phyloP scores from a whole-genome alignment of 2,329 filamentous ascomycete genomes.

The Drechslera avenae region DNA sequence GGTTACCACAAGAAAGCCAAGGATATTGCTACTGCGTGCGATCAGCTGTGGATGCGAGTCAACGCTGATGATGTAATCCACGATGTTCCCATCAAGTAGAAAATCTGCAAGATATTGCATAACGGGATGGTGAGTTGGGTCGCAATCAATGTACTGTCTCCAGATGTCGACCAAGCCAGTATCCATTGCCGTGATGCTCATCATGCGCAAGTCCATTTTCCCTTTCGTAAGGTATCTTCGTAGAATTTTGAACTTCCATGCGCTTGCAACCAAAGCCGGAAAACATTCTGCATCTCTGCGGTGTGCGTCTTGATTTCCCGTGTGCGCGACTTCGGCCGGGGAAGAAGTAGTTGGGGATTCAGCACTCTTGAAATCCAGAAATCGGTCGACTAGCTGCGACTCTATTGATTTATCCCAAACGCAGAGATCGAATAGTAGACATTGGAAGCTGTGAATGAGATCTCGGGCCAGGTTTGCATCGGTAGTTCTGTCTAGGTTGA shows the following conservation, averaged over 20 bases:
- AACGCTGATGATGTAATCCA: constrained; percentile 86
- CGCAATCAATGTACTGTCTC: constrained; percentile 54
- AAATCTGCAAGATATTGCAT: constrained; percentile 72
- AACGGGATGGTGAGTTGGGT: constrained; percentile 53
- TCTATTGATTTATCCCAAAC: constrained; percentile 34
- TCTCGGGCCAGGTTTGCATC: constrained; percentile 37
- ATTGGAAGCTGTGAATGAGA: constrained; percentile 27
- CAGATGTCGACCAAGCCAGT: constrained; percentile 69
- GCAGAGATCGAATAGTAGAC: constrained; percentile 33
- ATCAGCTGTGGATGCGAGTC: constrained; percentile 94
- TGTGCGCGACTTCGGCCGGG: constrained; percentile 6
- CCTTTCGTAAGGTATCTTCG: constrained; percentile 78
- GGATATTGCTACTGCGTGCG: constrained; percentile 76
- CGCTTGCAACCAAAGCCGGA: constrained; percentile 60
- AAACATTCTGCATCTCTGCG: constrained; percentile 43
- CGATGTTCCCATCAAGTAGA: constrained; percentile 70
- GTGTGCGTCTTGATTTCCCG: constrained; percentile 18
- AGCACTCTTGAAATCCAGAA: constrained; percentile 30
- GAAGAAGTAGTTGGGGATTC: constrained; percentile 30
- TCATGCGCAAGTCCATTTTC: constrained; percentile 87
- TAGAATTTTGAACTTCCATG: constrained; percentile 73
- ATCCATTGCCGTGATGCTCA: constrained; percentile 77
- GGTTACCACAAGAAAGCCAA: constrained; percentile 85
- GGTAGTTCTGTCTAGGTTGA: constrained; percentile 32
- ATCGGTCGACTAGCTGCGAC: constrained; percentile 29